These are phyloP conservation scores for Entomortierella parvispora DNA, from an alignment of 192 early-diverging fungal species.

Conservation along the genomic window DNA sequence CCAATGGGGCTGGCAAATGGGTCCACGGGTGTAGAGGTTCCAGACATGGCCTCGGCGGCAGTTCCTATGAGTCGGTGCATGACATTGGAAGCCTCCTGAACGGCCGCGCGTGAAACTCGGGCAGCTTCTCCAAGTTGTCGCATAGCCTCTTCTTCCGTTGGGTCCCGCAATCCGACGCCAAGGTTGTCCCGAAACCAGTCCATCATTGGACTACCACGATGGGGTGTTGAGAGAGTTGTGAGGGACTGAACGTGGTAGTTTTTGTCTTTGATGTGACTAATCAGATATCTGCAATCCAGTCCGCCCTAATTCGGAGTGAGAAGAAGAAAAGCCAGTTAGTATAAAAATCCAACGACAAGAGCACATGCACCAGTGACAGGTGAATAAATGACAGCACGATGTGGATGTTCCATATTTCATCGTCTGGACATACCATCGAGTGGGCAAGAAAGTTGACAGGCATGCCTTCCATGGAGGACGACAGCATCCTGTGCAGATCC, in stretches of 20 bases:
- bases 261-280: conserved; percentile 80
- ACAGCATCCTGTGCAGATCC: conserved; percentile 77
- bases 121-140: conserved; percentile 37
- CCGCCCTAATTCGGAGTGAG: conserved; percentile 71
- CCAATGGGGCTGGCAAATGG: conserved; percentile 14
- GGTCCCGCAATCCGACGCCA: conserved; percentile 74
- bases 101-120: conserved; percentile 40
- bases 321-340: background rate
- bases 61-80: background rate
- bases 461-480: conserved; percentile 58
- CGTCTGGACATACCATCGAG: conserved; percentile 77
- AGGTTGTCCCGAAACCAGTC: conserved; percentile 91
- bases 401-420: background rate
- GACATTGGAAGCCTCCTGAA: conserved; percentile 6
- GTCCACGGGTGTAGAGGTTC: conserved; percentile 5
- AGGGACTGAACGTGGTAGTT: conserved; percentile 81
- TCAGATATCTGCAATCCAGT: conserved; percentile 91
- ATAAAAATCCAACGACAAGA: background rate
- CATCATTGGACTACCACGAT: conserved; percentile 93
- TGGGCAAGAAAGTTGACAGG: conserved; percentile 91
- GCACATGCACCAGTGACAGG: background rate
- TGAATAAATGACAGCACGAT: background rate
- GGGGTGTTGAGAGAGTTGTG: conserved; percentile 94
- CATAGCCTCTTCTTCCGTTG: conserved; percentile 48
- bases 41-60: conserved; percentile 4